Evolutionary conservation across 352 stramenopile genomes (phyloP).

Genomic region (Globisporangium spinosum): DNA sequence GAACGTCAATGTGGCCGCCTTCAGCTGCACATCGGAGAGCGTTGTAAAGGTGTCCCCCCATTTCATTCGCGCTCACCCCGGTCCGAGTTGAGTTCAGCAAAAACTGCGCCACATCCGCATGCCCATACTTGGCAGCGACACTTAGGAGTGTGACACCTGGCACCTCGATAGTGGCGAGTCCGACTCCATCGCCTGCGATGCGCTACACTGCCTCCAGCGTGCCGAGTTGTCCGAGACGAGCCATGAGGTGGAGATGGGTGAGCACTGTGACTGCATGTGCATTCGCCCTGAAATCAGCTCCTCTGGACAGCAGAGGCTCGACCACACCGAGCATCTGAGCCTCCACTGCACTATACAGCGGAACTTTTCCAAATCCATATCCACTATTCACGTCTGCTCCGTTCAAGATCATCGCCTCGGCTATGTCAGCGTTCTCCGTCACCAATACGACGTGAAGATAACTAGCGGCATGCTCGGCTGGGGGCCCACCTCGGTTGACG

Average conservation of each 20-base stretch:
- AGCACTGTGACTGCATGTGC: background rate
- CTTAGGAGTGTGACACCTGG: background rate
- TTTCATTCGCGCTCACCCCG: background rate
- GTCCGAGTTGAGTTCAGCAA: background rate
- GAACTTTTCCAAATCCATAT: background rate
- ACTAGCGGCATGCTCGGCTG: background rate
- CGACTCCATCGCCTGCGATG: background rate
- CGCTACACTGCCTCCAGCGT: background rate
- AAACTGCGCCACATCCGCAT: background rate
- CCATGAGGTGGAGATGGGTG: background rate
- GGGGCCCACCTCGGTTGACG: background rate
- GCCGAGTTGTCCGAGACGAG: background rate
- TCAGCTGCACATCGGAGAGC: background rate
- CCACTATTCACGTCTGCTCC: background rate
- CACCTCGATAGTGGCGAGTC: background rate
- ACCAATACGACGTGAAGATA: background rate
- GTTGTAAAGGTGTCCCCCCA: background rate
- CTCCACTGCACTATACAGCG: constrained; percentile 6
- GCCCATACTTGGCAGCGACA: background rate
- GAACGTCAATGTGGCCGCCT: background rate
- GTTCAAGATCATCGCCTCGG: background rate
- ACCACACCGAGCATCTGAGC: background rate
- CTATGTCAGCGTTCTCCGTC: background rate
- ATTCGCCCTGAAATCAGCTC: background rate
- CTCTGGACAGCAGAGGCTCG: background rate